Base-by-base conservation (phyloP, 495 filamentous ascomycete species). In the Daldinia vernicosa region DNA sequence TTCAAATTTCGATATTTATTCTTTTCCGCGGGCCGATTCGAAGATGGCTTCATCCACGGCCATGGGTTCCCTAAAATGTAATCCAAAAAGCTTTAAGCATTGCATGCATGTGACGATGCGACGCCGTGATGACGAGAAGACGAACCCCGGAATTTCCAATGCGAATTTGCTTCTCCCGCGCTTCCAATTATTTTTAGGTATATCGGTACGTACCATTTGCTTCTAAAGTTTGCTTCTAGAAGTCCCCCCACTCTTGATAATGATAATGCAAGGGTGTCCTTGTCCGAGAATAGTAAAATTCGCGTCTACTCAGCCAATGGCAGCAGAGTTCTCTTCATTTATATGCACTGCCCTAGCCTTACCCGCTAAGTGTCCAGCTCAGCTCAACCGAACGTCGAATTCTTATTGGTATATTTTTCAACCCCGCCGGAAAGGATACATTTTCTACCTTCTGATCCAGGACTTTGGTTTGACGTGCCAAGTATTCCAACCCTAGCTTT, bases 401-500 rank as follows among this genome's bases (percentile, higher is more conserved):
- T 47, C 43, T 24, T 9, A 47, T 47, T 47, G 17, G 43, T 3
- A 47, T 47, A 12, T 24, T 11, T 45, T 8, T 5, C 0, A 47
- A 11, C 43, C 43, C 43, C 43, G 43, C 43, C 7, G 9, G 22
- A 47, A 47, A 12, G 17, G 8, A 19, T 19, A 9, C 43, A 22
- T 47, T 22, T 17, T 47, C 17, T 47, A 47, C 43, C 43, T 47
- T 47, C 43, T 47, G 47, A 30, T 53, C 32, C 28, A 40, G 30
- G 47, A 39, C 39, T 37, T 64, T 22, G 50, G 40, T 64, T 55
- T 43, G 27, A 55, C 28, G 51, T 55, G 50, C 61, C 45, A 52
- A 52, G 45, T 62, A 62, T 27, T 32, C 7, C 27, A 50, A 66
- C 27, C 55, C 32, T 26, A 9, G 40, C 7, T 22, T 17, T 22